These are phyloP conservation scores for Penicillium expansum DNA, from an alignment of 2,329 filamentous ascomycete species.

Conservation along the genomic window DNA sequence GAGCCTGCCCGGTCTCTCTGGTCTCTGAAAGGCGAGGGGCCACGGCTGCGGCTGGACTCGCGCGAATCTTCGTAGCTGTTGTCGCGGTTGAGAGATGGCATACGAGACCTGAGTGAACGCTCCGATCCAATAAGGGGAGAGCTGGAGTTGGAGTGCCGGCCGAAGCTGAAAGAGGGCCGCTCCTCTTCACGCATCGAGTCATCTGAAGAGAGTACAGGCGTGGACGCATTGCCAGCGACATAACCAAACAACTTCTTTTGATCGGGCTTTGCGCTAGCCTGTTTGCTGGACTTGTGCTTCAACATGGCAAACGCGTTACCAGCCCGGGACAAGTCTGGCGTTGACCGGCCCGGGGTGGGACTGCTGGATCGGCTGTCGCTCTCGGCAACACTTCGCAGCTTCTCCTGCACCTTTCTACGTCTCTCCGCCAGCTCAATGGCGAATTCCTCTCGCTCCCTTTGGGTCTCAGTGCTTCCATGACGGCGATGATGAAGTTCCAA, in stretches of 20 bases:
- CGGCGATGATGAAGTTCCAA: slow-evolving; percentile 43
- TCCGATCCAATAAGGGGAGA: slow-evolving; percentile 37
- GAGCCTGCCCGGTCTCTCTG: slow-evolving; percentile 56
- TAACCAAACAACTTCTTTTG: slow-evolving; percentile 45
- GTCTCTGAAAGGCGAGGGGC: slow-evolving; percentile 38
- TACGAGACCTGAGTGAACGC: slow-evolving; percentile 28
- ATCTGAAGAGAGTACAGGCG: slow-evolving; percentile 35
- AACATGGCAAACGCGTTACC: slow-evolving; percentile 47
- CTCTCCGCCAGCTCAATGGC: slow-evolving; percentile 50
- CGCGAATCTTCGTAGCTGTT: slow-evolving; percentile 37
- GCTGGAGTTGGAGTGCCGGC: slow-evolving; percentile 39
- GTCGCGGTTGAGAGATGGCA: slow-evolving; percentile 27
- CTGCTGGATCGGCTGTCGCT: slow-evolving; percentile 45
- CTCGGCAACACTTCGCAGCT: slow-evolving; percentile 45
- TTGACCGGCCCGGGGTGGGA: slow-evolving; percentile 38
- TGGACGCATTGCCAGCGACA: slow-evolving; percentile 37
- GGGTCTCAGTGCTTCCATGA: slow-evolving; percentile 48
- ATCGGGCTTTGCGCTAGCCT: slow-evolving; percentile 30
- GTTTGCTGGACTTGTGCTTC: slow-evolving; percentile 43
- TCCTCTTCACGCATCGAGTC: slow-evolving; percentile 41
- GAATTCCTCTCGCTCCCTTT: slow-evolving; percentile 49
- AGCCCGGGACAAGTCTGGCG: slow-evolving; percentile 33
- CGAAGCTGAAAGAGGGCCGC: slow-evolving; percentile 28
- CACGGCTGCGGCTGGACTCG: slow-evolving; percentile 37
- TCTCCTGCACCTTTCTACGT: slow-evolving; percentile 48